Evolutionary conservation across 257 asterid species (phyloP).

Genomic region (Nemophila menziesii): DNA sequence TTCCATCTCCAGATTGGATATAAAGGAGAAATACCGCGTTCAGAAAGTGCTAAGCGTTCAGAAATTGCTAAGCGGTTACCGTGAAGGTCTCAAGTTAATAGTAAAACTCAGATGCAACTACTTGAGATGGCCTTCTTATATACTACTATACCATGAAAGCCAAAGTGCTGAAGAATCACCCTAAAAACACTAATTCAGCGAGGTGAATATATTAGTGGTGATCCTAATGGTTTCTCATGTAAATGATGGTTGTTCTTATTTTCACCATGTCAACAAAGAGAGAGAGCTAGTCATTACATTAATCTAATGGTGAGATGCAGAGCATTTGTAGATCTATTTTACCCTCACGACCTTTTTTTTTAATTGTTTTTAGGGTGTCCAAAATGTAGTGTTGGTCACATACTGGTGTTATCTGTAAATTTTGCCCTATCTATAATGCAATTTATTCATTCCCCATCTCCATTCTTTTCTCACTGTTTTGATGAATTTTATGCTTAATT

Average conservation of each 20-base stretch:
- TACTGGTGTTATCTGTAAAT: background rate
- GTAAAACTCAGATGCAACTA: constrained; percentile 25
- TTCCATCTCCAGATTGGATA: constrained; percentile 59
- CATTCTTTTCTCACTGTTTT: too few relatives aligned
- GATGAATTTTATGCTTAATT: background rate
- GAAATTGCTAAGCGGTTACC: constrained; percentile 59
- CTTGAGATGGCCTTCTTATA: constrained; percentile 39
- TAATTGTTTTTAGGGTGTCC: background rate
- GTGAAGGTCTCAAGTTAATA: constrained; percentile 47
- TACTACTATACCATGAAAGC: constrained; percentile 52
- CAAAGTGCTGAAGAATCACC: constrained; percentile 50
- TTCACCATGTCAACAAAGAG: background rate
- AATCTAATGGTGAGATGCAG: constrained; percentile 1
- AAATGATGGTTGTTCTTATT: background rate
- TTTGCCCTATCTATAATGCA: constrained; percentile 1
- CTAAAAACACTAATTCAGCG: background rate
- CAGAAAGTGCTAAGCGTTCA: constrained; percentile 58
- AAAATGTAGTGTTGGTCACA: background rate
- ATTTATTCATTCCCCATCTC: constrained; percentile 9
- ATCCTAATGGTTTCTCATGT: constrained; percentile 7
- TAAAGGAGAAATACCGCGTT: constrained; percentile 57
- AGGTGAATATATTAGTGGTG: too few relatives aligned
- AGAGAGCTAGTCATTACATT: background rate
- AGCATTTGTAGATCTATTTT: background rate
- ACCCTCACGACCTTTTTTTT: background rate